Evolutionary conservation across 345 rosid genomes (phyloP).

Genomic region (Physaria fendleri): DNA sequence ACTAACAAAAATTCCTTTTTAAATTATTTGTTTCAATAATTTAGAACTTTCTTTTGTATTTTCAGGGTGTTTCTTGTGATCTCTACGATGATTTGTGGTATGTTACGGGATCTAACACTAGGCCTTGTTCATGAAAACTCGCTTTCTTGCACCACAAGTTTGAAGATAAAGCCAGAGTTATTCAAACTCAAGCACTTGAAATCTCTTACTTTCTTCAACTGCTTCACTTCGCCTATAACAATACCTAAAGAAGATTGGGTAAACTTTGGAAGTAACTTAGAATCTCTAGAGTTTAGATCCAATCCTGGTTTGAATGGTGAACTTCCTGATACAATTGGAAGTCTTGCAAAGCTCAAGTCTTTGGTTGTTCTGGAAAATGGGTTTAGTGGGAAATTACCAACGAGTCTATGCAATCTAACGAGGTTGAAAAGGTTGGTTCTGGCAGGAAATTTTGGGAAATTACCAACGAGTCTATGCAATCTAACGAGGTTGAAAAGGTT

Average conservation of each 20-base stretch:
- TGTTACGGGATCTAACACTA: constrained; percentile 56
- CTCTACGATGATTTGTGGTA: constrained; percentile 67
- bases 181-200: constrained; percentile 68
- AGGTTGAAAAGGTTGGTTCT: constrained; percentile 61
- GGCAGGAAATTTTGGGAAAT: constrained; percentile 42
- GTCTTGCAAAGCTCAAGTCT: constrained; percentile 59
- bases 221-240: constrained; percentile 42
- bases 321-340: constrained; percentile 46
- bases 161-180: constrained; percentile 48
- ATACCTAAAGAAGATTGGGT: constrained; percentile 44
- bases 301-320: constrained; percentile 68
- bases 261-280: constrained; percentile 43
- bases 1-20: not conserved
- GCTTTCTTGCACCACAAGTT: constrained; percentile 47
- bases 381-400: constrained; percentile 49
- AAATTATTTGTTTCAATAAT: not conserved
- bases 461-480: constrained; percentile 45
- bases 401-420: constrained; percentile 39
- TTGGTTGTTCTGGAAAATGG: constrained; percentile 74
- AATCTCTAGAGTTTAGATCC: constrained; percentile 63
- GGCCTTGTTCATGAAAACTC: constrained; percentile 83
- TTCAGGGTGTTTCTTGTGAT: constrained; percentile 92
- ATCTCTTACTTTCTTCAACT: constrained; percentile 62
- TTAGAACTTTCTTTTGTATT: not conserved
- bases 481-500: constrained; percentile 51